phyloP scores from a whole-genome alignment of 257 asterid species.

The Gentiana straminea region DNA sequence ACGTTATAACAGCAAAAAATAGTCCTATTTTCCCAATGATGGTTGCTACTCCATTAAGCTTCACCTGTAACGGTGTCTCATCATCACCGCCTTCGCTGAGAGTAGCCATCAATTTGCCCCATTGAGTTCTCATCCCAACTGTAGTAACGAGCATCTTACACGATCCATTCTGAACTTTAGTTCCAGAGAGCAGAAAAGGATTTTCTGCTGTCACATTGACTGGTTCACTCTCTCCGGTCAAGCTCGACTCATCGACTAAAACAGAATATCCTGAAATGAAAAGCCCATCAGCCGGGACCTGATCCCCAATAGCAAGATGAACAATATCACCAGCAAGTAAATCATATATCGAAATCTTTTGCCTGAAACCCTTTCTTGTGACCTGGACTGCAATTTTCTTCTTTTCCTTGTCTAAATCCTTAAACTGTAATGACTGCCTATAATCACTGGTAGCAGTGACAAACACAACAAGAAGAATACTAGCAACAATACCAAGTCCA shows the following conservation, averaged over 20 bases:
- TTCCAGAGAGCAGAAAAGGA: constrained; percentile 83
- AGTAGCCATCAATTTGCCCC: constrained; percentile 94
- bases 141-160: constrained; percentile 85
- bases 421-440: constrained; percentile 74
- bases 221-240: constrained; percentile 89
- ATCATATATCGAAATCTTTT: constrained; percentile 69
- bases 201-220: constrained; percentile 48
- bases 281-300: constrained; percentile 91
- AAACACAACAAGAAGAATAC: constrained; percentile 77
- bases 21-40: constrained; percentile 82
- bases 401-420: constrained; percentile 86
- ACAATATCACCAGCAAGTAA: constrained; percentile 80
- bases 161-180: constrained; percentile 87
- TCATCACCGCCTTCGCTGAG: constrained; percentile 89
- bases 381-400: constrained; percentile 75
- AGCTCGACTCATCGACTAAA: constrained; percentile 72
- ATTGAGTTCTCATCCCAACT: constrained; percentile 92
- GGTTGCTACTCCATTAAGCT: constrained; percentile 82
- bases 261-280: constrained; percentile 66
- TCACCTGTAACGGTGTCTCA: constrained; percentile 88
- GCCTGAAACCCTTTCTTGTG: constrained; percentile 72
- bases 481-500: constrained; percentile 86
- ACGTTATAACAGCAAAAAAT: constrained; percentile 78
- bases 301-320: constrained; percentile 84
- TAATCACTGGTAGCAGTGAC: constrained; percentile 87